Base-by-base conservation (phyloP, 164 flowering plant species). In the Liquidambar formosana region DNA sequence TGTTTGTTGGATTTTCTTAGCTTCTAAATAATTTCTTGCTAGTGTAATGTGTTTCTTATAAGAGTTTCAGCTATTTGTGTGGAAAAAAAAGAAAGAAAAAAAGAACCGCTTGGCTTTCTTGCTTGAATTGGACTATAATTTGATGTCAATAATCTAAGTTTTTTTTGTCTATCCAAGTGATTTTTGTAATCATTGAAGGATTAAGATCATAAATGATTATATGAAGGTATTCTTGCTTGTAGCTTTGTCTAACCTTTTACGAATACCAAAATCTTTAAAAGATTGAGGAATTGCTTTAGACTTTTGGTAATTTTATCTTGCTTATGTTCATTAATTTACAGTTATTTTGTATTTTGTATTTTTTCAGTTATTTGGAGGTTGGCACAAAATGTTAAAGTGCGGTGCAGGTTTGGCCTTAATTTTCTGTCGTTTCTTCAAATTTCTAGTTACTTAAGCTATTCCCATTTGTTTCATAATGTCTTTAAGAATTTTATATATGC, bases 351-450 rank as follows among this genome's bases (percentile, higher is more conserved):
- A 49, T 16, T 60, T 44, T 13, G 38, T 10, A 16, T 64, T 67
- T 18, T 65, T 75, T 26, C 89, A 95, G 99, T 91, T 83, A 84
- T 89, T 52, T 72, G 74, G 65, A 95, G 63, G 73, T 78, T 95
- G 85, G 97, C 94, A 23, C 92, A 86, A 66, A 27, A 64, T 63
- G 88, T 85, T 26, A 95, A 91, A 89, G 89, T 95, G 64, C 82
- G 97, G 80, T 97, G 92, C 80, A 95, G 99, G 99, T 95, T 14
- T 63, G 85, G 38, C 45, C 69, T 66, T 59, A 0, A 57, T 73
- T 62, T 72, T 18, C 5, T 38, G 41, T 21, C 48, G 23, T 38
- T 69, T 43, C 51, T 26, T 9, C 10, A 41, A 16, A 54, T 53
- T 25, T 41, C 51, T 13, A 18, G 38, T n/a, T 15, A 25, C 53